Percentiles rank a stretch among this genome's conserved stretches.
phyloP scores from a whole-genome alignment of 176 grass and related monocot genomes.

The Rhynchospora tenuis region DNA sequence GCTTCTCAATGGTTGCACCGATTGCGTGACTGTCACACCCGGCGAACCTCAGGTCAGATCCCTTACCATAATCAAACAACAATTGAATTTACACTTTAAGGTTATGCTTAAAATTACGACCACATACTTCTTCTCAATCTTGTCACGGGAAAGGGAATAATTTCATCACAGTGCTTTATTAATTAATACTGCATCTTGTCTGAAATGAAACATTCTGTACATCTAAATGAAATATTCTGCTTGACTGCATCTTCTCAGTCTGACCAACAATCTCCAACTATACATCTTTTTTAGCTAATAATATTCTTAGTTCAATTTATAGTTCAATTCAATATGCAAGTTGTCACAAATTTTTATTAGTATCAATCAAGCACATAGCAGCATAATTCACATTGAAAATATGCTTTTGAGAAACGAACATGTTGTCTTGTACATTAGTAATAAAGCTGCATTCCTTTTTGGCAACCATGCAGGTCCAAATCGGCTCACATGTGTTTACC shows the following conservation, averaged over 20 bases:
- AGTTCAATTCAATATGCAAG: not conserved
- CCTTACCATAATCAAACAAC: not conserved
- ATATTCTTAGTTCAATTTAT: not conserved
- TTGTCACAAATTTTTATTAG: not conserved
- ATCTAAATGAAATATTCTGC: no score
- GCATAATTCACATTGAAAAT: no score
- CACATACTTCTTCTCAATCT: not conserved
- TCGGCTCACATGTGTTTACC: constrained; percentile 69
- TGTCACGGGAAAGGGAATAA: no score
- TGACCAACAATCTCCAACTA: not conserved
- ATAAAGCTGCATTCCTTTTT: constrained; percentile 15
- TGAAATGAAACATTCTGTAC: no score
- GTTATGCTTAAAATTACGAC: not conserved
- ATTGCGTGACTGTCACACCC: constrained; percentile 65
- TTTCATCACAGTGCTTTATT: not conserved
- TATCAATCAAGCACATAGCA: no score
- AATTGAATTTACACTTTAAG: not conserved
- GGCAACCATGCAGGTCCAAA: constrained; percentile 48
- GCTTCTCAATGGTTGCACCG: constrained; percentile 70
- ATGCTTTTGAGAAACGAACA: no score
- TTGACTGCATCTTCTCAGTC: no score
- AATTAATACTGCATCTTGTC: not conserved
- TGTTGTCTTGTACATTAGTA: not conserved
- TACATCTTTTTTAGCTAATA: not conserved
- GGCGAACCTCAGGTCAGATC: constrained; percentile 83